Conservation (phyloP, 1,284 basidiomycete genomes). For the Puccinia coronata region DNA sequence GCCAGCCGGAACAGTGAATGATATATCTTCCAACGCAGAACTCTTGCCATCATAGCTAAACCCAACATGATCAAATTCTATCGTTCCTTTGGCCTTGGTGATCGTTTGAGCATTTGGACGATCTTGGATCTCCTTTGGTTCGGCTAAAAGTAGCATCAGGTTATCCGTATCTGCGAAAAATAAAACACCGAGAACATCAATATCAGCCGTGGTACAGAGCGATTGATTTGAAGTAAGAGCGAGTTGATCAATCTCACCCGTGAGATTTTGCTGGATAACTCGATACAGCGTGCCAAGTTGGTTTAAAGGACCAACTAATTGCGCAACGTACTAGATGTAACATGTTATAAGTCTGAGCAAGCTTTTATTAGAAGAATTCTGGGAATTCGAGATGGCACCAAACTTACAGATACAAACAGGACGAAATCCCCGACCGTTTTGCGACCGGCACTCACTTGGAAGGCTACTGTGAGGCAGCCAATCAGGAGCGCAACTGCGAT, state of each 20-base stretch:
- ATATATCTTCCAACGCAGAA: constrained; percentile 73
- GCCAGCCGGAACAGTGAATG: constrained; percentile 78
- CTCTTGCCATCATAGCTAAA: constrained; percentile 71
- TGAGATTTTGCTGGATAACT: constrained; percentile 62
- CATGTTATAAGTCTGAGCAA: constrained; percentile 55
- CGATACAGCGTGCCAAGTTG: constrained; percentile 55
- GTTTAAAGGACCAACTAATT: constrained; percentile 52
- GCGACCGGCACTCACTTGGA: constrained; percentile 65
- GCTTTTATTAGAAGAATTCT: constrained; percentile 51
- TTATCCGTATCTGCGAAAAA: constrained; percentile 56
- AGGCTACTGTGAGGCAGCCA: constrained; percentile 74
- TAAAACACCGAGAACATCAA: background rate
- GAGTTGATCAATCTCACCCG: constrained; percentile 60
- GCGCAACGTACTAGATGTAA: constrained; percentile 33
- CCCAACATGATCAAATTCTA: constrained; percentile 68
- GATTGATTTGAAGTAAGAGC: background rate
- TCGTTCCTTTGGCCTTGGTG: constrained; percentile 71
- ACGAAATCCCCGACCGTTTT: constrained; percentile 56
- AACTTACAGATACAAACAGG: constrained; percentile 51
- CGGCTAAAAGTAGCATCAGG: constrained; percentile 58
- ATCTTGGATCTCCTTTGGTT: constrained; percentile 73
- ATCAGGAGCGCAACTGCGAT: constrained; percentile 71
- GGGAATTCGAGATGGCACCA: constrained; percentile 25
- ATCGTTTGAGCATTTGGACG: constrained; percentile 73
- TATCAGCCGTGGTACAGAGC: background rate